Conservation (phyloP, 192 early-diverging fungal genomes). For the Entrophospora sp. region DNA sequence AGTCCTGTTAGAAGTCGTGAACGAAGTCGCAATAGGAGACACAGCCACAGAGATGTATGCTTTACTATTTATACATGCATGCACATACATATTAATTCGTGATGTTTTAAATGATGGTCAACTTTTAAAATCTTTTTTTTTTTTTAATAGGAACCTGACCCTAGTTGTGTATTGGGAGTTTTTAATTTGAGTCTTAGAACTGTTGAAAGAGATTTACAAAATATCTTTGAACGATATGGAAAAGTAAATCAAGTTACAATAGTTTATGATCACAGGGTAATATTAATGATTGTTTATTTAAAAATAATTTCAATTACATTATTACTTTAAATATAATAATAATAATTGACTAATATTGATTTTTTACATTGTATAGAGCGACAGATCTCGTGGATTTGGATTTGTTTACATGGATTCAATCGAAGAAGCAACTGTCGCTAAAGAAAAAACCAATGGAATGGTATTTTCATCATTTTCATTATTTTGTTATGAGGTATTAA, state of each 20-base stretch:
- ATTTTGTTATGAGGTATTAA: too few relatives aligned
- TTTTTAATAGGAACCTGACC: slow-evolving; percentile 23
- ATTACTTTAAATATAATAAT: too few relatives aligned
- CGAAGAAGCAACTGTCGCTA: slow-evolving; percentile 45
- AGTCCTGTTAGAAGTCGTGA: slow-evolving; percentile 14
- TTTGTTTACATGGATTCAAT: slow-evolving; percentile 49
- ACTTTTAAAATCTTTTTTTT: too few relatives aligned
- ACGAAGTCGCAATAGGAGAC: slow-evolving; percentile 16
- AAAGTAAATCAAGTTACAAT: slow-evolving; percentile 46
- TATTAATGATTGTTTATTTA: too few relatives aligned
- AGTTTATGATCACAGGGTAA: slow-evolving; percentile 52
- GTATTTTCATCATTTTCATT: too few relatives aligned
- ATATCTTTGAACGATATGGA: slow-evolving; percentile 48
- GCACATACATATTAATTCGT: too few relatives aligned
- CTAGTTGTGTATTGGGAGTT: slow-evolving; percentile 55
- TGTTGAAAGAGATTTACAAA: slow-evolving; percentile 48
- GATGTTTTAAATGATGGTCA: too few relatives aligned
- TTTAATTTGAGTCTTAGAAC: slow-evolving; percentile 61
- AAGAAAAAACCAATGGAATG: slow-evolving; percentile 49
- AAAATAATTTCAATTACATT: too few relatives aligned
- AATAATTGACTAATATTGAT: background rate
- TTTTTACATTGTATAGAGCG: slow-evolving; percentile 30
- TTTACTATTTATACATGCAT: too few relatives aligned
- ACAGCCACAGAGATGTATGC: slow-evolving; percentile 1
- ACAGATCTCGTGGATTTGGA: slow-evolving; percentile 60